Base-by-base conservation (phyloP, 2,329 filamentous ascomycete species). In the Hymenoscyphus occultus region DNA sequence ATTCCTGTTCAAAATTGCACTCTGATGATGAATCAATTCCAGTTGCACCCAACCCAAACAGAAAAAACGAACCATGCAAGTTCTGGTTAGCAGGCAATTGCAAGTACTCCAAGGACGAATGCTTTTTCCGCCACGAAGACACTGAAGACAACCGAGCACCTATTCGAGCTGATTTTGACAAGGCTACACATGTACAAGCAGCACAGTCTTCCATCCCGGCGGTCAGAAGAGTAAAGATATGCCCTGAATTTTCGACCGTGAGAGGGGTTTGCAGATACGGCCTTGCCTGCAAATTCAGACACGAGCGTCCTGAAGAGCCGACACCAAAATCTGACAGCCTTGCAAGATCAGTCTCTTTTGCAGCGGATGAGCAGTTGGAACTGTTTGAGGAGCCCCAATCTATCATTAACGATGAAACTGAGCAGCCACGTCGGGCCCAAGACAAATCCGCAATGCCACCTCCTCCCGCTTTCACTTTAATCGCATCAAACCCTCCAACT, bases 291-390 rank as follows among this genome's bases (percentile, higher is more conserved):
- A 4, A 51, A 10, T 51, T 12, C 22, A 22, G n/a, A 22, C 45
- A 51, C 22, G 19, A 60, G 32, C 9, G n/a, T 14, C 22, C 6
- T 39, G 40, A 28, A 32, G 6, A 32, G 3, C 57, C 57, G 22
- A 16, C 35, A 28, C 3, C n/a, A 22, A 12, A 32, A 40, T 61
- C 28, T 9, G 63, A 51, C 16, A 19, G 58, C 7, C 60, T 45
- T 32, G 40, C 19, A 40, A 70, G 67, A 31, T 63, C 60, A 12
- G 68, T 70, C 28, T 63, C 59, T 42, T 70, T 68, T 48, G 60
- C 54, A 12, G 39, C 56, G 19, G 64, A 65, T 3, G 28, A 63
- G 22, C 39, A 61, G 19, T 59, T 62, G 48, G 28, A 39, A 12
- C 39, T 63, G 13, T 32, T 57, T 10, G 60, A 65, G 10, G 64